Evolutionary conservation across 2,329 filamentous ascomycete genomes (phyloP), one percentile per base, ranked within the genome.

Genomic region (Grosmannia serpens): DNA sequence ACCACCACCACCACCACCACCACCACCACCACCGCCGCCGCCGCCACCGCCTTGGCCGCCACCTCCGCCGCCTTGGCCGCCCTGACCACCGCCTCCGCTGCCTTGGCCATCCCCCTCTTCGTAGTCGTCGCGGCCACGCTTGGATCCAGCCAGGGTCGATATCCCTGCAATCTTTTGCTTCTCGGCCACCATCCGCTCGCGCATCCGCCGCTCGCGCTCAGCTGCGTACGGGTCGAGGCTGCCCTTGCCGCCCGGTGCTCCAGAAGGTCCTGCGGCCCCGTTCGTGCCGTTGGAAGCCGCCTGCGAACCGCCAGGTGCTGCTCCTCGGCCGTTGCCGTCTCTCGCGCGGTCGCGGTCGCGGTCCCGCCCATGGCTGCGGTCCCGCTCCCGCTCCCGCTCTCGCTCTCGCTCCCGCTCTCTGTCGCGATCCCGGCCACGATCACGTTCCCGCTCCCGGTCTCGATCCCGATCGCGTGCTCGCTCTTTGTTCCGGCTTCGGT

Each of bases 101-200:
- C 74, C 72, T 29, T 73, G 73, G 6, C 72, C 65, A 55, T 64
- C 69, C 20, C 68, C 75, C 6, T 74, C 76, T 22, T 76, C 75
- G 26, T 67, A 73, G 8, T 74, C 75, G n/a, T 77, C 76, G n/a
- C 78, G 72, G 55, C 74, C 70, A 62, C 82, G 70, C 69, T 85
- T 80, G 64, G 74, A 65, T 58, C 76, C 73, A 46, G 71, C 70
- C 33, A 78, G 65, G 56, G 80, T 75, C 51, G 83, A 77, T 70
- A 86, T 81, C 41, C 82, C 79, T 2, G 64, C 64, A 24, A 63
- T 62, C 57, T 66, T 66, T 70, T 88, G 83, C 46, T 83, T 82
- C 70, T 89, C 86, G 65, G 85, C 86, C 15, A 86, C 74, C 56
- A 88, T 74, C 29, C 86, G 77, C 68, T 87, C 84, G 52, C 84